Conservation (phyloP, 306 rosid genomes). For the Casuarina equisetifolia region DNA sequence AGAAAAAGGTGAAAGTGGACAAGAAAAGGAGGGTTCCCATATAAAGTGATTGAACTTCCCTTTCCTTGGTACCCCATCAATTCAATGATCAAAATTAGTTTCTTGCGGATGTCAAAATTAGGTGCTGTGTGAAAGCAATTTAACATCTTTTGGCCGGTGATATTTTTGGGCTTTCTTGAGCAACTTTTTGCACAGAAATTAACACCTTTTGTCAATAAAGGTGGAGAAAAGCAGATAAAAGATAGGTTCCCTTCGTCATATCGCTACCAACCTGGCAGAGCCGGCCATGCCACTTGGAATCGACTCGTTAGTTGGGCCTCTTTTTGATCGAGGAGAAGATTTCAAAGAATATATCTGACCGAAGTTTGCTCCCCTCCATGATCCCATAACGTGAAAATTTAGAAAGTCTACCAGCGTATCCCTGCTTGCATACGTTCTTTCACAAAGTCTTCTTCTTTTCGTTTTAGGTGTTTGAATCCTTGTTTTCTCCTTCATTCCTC, state of each 20-base stretch:
- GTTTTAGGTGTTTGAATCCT: slow-evolving; percentile 5
- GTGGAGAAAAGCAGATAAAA: slow-evolving; percentile 9
- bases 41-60: background rate
- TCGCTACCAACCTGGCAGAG: slow-evolving; percentile 15
- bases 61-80: background rate
- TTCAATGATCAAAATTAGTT: background rate
- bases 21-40: background rate
- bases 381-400: slow-evolving; percentile 41
- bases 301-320: slow-evolving; percentile 11
- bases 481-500: slow-evolving; percentile 10
- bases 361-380: slow-evolving; percentile 89
- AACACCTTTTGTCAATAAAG: background rate
- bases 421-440: slow-evolving; percentile 43
- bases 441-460: background rate
- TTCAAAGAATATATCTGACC: slow-evolving; percentile 46
- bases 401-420: slow-evolving; percentile 39
- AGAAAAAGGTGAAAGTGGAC: background rate
- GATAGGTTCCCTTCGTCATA: slow-evolving; percentile 3
- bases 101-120: background rate
- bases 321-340: slow-evolving; percentile 26
- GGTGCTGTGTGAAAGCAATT: background rate
- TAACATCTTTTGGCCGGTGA: slow-evolving; percentile 12
- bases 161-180: background rate
- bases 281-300: slow-evolving; percentile 19
- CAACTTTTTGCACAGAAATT: background rate